Evolutionary conservation across 2,329 filamentous ascomycete species (phyloP).

Genomic region (Pseudopithomyces chartarum): DNA sequence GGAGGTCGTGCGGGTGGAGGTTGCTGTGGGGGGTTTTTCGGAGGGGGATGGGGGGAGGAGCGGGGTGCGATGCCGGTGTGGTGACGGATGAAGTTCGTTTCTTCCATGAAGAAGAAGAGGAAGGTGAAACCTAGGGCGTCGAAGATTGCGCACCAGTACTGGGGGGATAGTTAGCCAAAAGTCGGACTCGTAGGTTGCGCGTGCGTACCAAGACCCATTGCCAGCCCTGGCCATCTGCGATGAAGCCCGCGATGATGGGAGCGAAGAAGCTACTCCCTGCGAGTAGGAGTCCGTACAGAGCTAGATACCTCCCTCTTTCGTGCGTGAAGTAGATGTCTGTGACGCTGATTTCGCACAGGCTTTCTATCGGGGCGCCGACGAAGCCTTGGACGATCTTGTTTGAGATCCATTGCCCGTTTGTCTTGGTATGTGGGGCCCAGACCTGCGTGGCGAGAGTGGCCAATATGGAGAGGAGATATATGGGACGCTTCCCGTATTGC

Average conservation of each 20-base stretch:
- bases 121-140: slow-evolving; percentile 55
- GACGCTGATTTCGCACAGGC: slow-evolving; percentile 54
- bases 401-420: slow-evolving; percentile 54
- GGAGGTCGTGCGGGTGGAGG: not conserved
- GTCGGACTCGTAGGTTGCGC: not conserved
- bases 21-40: slow-evolving; percentile 13
- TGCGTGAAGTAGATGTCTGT: slow-evolving; percentile 49
- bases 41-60: slow-evolving; percentile 5
- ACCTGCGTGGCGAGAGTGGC: slow-evolving; percentile 48
- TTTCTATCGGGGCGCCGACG: slow-evolving; percentile 55
- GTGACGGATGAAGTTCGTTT: slow-evolving; percentile 57
- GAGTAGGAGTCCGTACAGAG: slow-evolving; percentile 38
- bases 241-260: slow-evolving; percentile 44
- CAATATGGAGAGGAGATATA: slow-evolving; percentile 52
- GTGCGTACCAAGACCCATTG: slow-evolving; percentile 35
- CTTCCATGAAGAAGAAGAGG: slow-evolving; percentile 64
- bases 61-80: not conserved
- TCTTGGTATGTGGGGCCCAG: slow-evolving; percentile 41
- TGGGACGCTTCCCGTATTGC: slow-evolving; percentile 57
- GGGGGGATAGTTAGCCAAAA: not conserved
- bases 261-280: slow-evolving; percentile 45
- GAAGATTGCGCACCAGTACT: slow-evolving; percentile 61
- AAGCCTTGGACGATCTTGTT: slow-evolving; percentile 55
- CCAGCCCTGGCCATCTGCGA: slow-evolving; percentile 43
- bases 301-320: slow-evolving; percentile 38